Percentiles rank a stretch among this genome's conserved stretches.
Evolutionary conservation across 164 flowering plant genomes (phyloP).

Genomic region (Dillenia suffruticosa): DNA sequence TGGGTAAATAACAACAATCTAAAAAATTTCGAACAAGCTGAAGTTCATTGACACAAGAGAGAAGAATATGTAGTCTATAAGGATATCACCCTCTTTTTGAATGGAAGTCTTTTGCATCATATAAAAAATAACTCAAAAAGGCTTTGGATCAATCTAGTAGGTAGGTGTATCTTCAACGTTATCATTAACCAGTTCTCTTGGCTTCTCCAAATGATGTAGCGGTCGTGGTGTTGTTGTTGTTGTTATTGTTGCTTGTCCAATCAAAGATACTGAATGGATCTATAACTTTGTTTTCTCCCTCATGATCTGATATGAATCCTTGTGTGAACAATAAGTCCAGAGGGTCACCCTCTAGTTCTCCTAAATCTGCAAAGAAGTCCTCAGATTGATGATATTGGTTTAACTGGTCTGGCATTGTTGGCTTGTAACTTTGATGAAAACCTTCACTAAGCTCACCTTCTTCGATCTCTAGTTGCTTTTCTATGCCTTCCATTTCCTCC

Average conservation of each 20-base stretch:
- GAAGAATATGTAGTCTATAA: too few species aligned
- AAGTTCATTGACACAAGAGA: too few species aligned
- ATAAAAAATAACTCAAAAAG: slow-evolving; percentile 8
- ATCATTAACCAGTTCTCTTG: slow-evolving; percentile 32
- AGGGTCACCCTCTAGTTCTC: slow-evolving; percentile 61
- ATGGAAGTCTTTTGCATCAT: slow-evolving; percentile 12
- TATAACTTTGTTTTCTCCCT: slow-evolving; percentile 26
- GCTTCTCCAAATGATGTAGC: slow-evolving; percentile 17
- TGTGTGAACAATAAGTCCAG: slow-evolving; percentile 44
- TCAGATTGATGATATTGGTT: slow-evolving; percentile 17
- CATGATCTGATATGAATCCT: slow-evolving; percentile 24
- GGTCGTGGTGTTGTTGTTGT: background rate
- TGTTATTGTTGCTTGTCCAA: slow-evolving; percentile 39
- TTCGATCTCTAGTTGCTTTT: slow-evolving; percentile 22
- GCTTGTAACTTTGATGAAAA: slow-evolving; percentile 32
- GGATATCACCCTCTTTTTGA: too few species aligned
- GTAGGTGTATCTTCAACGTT: slow-evolving; percentile 22
- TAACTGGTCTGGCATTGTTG: slow-evolving; percentile 25
- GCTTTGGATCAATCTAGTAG: background rate
- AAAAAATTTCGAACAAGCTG: too few species aligned
- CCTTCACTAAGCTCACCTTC: slow-evolving; percentile 25
- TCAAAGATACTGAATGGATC: slow-evolving; percentile 64
- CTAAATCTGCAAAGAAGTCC: slow-evolving; percentile 67
- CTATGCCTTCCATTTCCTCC: slow-evolving; percentile 38
- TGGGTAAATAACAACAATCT: too few species aligned